These are phyloP conservation scores for Aegilops bicornis DNA, from an alignment of 176 grass and related monocot genomes.

Conservation along the genomic window DNA sequence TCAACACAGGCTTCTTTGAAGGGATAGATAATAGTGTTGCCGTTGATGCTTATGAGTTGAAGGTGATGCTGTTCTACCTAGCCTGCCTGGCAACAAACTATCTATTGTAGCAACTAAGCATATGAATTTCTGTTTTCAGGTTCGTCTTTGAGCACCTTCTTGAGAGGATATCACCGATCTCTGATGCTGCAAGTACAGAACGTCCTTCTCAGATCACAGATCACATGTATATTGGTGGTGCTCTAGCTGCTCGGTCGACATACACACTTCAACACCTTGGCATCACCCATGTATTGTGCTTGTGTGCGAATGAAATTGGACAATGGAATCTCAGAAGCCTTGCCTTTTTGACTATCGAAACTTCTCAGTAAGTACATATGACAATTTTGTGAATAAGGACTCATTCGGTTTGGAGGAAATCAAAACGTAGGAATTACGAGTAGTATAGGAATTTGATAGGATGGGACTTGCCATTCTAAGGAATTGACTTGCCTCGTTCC, in stretches of 20 bases:
- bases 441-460: too few species aligned
- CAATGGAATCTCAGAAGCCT: constrained; percentile 58
- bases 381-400: not conserved
- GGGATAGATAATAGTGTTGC: constrained; percentile 65
- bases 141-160: constrained; percentile 94
- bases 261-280: constrained; percentile 81
- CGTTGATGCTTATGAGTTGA: constrained; percentile 96
- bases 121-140: constrained; percentile 46
- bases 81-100: not conserved
- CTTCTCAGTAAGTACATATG: constrained; percentile 65
- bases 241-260: constrained; percentile 82
- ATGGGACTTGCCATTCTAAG: too few species aligned
- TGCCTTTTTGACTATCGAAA: constrained; percentile 76
- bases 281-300: constrained; percentile 85
- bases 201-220: constrained; percentile 70
- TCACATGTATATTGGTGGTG: constrained; percentile 74
- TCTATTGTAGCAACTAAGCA: not conserved
- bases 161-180: constrained; percentile 93
- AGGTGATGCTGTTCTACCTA: constrained; percentile 47
- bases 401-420: too few species aligned
- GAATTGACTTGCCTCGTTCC: too few species aligned
- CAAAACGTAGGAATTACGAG: too few species aligned
- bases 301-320: constrained; percentile 92
- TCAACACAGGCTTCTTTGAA: constrained; percentile 96
- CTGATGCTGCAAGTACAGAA: constrained; percentile 90